These are phyloP conservation scores for Apiospora sp. DNA, from an alignment of 2,329 filamentous ascomycete genomes.

Conservation along the genomic window DNA sequence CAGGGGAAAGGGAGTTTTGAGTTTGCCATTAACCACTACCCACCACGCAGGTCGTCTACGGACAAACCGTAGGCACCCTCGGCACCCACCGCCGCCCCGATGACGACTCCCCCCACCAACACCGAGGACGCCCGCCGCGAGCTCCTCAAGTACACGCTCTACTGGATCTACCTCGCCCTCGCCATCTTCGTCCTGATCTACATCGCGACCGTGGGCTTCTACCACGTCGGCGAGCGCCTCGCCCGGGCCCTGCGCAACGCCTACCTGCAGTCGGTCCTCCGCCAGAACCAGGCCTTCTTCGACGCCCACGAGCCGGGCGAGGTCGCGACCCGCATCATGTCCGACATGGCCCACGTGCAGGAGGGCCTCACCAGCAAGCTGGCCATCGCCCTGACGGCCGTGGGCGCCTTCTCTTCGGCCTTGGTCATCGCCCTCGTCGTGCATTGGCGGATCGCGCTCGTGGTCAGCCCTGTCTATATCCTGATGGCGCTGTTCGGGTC, in stretches of 20 bases:
- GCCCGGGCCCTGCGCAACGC: slow-evolving; percentile 29
- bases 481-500: slow-evolving; percentile 48
- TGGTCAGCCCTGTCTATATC: slow-evolving; percentile 43
- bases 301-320: slow-evolving; percentile 37
- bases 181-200: slow-evolving; percentile 32
- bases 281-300: slow-evolving; percentile 41
- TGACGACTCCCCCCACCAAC: slow-evolving; percentile 31
- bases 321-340: slow-evolving; percentile 33
- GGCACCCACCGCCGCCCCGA: slow-evolving; percentile 31
- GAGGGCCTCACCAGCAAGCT: slow-evolving; percentile 35
- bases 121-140: slow-evolving; percentile 20
- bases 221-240: slow-evolving; percentile 35
- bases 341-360: slow-evolving; percentile 34
- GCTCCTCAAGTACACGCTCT: slow-evolving; percentile 1
- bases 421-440: slow-evolving; percentile 49
- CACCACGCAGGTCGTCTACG: slow-evolving; percentile 5
- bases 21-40: neutral
- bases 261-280: slow-evolving; percentile 35
- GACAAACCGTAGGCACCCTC: slow-evolving; percentile 35
- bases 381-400: slow-evolving; percentile 26
- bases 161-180: slow-evolving; percentile 35
- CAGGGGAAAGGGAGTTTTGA: neutral
- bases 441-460: slow-evolving; percentile 54
- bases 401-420: slow-evolving; percentile 48
- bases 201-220: slow-evolving; percentile 34